A percentile compares a stretch with the other conserved stretches of the same genome.
phyloP scores from a whole-genome alignment of 768 basidiomycete genomes.

The Neoboletus subvelutipes region DNA sequence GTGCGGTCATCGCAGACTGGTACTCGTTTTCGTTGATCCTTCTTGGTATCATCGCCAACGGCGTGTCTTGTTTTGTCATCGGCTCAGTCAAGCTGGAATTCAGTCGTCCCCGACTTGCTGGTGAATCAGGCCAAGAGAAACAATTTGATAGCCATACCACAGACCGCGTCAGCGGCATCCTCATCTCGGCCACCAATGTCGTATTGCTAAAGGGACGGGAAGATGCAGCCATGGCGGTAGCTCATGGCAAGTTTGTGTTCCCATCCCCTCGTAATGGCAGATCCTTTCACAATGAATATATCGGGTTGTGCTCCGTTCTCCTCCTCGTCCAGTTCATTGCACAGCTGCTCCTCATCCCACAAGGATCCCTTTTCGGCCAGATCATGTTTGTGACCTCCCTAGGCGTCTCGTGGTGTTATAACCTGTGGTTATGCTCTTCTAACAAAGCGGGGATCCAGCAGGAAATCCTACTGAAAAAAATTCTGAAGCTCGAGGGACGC shows the following conservation, averaged over 20 bases:
- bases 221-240: conserved; percentile 14
- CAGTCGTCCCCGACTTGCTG: conserved; percentile 2
- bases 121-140: not conserved
- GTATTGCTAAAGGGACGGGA: conserved; percentile 10
- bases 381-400: conserved; percentile 18
- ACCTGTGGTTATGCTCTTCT: conserved; percentile 32
- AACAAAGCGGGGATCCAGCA: conserved; percentile 26
- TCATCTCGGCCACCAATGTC: conserved; percentile 3
- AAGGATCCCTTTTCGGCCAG: conserved; percentile 12
- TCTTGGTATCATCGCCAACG: conserved; percentile 30
- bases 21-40: no score
- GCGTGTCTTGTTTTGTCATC: conserved; percentile 26
- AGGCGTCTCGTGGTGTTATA: conserved; percentile 33
- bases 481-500: not conserved
- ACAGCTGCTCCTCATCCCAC: conserved; percentile 24
- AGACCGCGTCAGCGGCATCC: conserved; percentile 3
- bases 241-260: conserved; percentile 7
- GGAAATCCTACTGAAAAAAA: not conserved
- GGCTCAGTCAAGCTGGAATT: conserved; percentile 22
- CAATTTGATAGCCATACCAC: no score
- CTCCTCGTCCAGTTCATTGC: conserved; percentile 30
- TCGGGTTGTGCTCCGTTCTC: conserved; percentile 28
- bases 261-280: not conserved
- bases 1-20: no score
- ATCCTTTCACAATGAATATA: conserved; percentile 3